Conservation (phyloP, 2,329 filamentous ascomycete genomes). For the Ramularia endophylla region DNA sequence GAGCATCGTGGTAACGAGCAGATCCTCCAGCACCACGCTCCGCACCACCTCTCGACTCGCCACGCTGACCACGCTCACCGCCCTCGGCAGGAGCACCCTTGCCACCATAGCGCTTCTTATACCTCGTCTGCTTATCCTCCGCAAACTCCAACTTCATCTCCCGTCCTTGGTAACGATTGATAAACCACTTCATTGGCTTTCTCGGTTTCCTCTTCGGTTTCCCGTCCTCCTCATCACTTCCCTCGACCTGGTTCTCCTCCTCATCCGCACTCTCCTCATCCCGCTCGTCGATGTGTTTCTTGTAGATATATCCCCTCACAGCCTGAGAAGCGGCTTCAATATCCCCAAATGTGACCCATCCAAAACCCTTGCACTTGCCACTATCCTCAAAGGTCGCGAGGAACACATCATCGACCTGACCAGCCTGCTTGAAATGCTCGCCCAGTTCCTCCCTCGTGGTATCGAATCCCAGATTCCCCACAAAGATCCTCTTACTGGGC, state of each 20-base stretch:
- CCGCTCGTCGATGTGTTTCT: constrained; percentile 51
- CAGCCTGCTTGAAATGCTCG: constrained; percentile 79
- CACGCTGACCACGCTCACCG: too few species aligned
- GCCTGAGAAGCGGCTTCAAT: constrained; percentile 67
- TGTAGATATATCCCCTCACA: constrained; percentile 72
- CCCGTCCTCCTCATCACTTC: constrained; percentile 29
- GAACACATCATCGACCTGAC: constrained; percentile 74
- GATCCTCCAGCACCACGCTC: constrained; percentile 11
- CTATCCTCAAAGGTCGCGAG: constrained; percentile 94
- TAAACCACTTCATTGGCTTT: constrained; percentile 63
- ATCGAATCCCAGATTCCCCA: constrained; percentile 55
- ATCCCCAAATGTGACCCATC: constrained; percentile 87
- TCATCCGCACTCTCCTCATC: constrained; percentile 49
- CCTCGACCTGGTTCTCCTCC: constrained; percentile 33
- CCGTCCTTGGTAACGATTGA: constrained; percentile 76
- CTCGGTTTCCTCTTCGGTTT: constrained; percentile 38
- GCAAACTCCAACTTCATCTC: constrained; percentile 85
- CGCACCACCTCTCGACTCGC: too few species aligned
- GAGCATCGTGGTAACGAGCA: constrained; percentile 19
- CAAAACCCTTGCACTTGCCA: constrained; percentile 97
- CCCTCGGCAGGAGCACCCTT: constrained; percentile 30
- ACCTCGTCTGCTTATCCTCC: constrained; percentile 80
- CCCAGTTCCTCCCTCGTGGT: constrained; percentile 68
- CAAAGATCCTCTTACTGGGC: constrained; percentile 75
- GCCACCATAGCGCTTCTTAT: constrained; percentile 91